Conservation (phyloP, 805 yeast species). For the Nakazawaea holstii region DNA sequence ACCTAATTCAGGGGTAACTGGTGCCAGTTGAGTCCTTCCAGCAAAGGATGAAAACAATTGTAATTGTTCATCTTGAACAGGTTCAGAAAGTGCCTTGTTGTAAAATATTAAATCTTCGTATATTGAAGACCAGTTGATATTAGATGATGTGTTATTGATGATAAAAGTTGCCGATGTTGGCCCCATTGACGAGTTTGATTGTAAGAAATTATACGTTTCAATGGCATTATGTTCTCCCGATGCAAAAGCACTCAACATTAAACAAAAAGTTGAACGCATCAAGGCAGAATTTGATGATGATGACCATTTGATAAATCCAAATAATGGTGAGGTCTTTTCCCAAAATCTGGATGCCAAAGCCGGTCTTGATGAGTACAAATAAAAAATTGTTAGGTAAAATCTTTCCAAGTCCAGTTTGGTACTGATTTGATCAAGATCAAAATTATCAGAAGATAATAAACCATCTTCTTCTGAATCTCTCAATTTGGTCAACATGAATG, state of each 20-base stretch:
- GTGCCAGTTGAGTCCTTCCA: not conserved
- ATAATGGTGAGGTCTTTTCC: constrained; percentile 58
- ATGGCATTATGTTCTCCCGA: constrained; percentile 51
- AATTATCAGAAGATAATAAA: constrained; percentile 47
- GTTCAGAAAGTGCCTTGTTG: constrained; percentile 21
- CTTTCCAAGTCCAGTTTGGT: constrained; percentile 83
- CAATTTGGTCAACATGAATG: constrained; percentile 58
- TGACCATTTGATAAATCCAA: constrained; percentile 89
- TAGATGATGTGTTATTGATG: constrained; percentile 18
- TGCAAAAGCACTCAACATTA: constrained; percentile 73
- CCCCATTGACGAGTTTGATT: constrained; percentile 16
- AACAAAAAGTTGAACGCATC: constrained; percentile 76
- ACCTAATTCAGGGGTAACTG: constrained; percentile 50
- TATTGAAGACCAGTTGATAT: constrained; percentile 31
- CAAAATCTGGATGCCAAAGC: constrained; percentile 58
- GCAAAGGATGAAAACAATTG: not conserved
- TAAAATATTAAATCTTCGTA: constrained; percentile 28
- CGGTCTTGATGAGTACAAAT: constrained; percentile 59
- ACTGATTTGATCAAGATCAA: constrained; percentile 57
- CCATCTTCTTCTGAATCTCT: constrained; percentile 75
- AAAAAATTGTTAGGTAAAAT: constrained; percentile 71
- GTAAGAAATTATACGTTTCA: constrained; percentile 45
- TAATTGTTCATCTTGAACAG: constrained; percentile 4
- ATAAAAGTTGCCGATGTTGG: constrained; percentile 17
- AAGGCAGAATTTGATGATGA: constrained; percentile 68